Conservation (phyloP, 768 basidiomycete species). For the Amanita brunnescens region DNA sequence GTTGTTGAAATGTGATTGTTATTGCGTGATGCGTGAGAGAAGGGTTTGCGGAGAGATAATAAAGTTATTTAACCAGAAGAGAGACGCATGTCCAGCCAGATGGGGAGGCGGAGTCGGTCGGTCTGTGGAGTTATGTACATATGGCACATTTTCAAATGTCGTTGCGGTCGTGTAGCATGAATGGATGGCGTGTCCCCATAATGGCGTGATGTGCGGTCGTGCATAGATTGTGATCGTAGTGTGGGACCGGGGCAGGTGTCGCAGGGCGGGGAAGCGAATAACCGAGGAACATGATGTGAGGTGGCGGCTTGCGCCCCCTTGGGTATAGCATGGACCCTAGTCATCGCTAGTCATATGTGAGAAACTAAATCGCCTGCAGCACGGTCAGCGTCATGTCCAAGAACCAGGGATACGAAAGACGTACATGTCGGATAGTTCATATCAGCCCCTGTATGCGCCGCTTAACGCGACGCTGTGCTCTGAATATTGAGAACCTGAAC, state of each 20-base stretch:
- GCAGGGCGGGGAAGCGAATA: not conserved
- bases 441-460: constrained; percentile 21
- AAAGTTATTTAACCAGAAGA: not conserved
- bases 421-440: not conserved
- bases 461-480: constrained; percentile 30
- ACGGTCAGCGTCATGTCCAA: not conserved
- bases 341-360: not conserved
- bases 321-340: not conserved
- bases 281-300: not conserved
- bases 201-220: constrained; percentile 1
- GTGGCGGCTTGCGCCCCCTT: not conserved
- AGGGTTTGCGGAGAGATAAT: constrained; percentile 3
- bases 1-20: no score
- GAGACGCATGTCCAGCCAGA: not conserved
- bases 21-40: not conserved
- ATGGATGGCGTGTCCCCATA: not conserved
- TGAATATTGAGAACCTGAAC: constrained; percentile 49
- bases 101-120: not conserved
- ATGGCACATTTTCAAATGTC: constrained; percentile 2
- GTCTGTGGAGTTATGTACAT: not conserved
- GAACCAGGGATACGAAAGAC: not conserved
- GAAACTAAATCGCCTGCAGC: not conserved
- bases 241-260: not conserved
- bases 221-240: not conserved
- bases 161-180: not conserved